Percentiles rank a stretch among this genome's conserved stretches.
Conservation (phyloP, 2,329 filamentous ascomycete genomes). For the Plectosphaerella plurivora region DNA sequence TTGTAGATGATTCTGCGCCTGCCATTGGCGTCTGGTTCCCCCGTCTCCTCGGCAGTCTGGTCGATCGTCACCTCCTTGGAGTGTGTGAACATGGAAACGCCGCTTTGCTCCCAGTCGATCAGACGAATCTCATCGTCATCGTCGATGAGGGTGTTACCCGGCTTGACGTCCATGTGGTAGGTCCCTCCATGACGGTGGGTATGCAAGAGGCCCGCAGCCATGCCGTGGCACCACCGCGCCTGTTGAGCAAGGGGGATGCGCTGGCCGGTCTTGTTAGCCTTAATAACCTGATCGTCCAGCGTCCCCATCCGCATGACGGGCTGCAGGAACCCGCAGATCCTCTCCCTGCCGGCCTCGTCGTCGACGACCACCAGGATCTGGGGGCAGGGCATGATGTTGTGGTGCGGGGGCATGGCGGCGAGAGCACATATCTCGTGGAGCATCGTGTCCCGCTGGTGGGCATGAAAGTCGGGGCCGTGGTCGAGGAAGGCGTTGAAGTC, state of each 20-base stretch:
- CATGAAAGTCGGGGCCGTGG: slow-evolving; percentile 1
- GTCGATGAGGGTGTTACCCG: slow-evolving; percentile 20
- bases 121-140: slow-evolving; percentile 10
- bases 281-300: slow-evolving; percentile 10
- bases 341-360: background rate
- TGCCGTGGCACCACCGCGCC: slow-evolving; percentile 17
- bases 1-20: slow-evolving; percentile 10
- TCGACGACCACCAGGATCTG: slow-evolving; percentile 6
- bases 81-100: slow-evolving; percentile 14
- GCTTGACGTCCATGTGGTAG: slow-evolving; percentile 25
- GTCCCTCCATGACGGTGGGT: slow-evolving; percentile 15
- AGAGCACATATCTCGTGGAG: slow-evolving; percentile 12
- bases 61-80: slow-evolving; percentile 11
- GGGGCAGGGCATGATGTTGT: slow-evolving; percentile 13
- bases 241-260: slow-evolving; percentile 11
- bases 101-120: slow-evolving; percentile 21
- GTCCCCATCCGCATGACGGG: slow-evolving; percentile 8
- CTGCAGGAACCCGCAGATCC: slow-evolving; percentile 14
- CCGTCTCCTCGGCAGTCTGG: slow-evolving; percentile 6
- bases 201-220: slow-evolving; percentile 15
- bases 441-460: slow-evolving; percentile 10
- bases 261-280: slow-evolving; percentile 5
- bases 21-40: slow-evolving; percentile 1
- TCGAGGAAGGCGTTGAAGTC: slow-evolving; percentile 7
- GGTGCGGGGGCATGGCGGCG: slow-evolving; percentile 11